Conservation (phyloP, 2,329 filamentous ascomycete genomes). For the Fusarium bactridioides region DNA sequence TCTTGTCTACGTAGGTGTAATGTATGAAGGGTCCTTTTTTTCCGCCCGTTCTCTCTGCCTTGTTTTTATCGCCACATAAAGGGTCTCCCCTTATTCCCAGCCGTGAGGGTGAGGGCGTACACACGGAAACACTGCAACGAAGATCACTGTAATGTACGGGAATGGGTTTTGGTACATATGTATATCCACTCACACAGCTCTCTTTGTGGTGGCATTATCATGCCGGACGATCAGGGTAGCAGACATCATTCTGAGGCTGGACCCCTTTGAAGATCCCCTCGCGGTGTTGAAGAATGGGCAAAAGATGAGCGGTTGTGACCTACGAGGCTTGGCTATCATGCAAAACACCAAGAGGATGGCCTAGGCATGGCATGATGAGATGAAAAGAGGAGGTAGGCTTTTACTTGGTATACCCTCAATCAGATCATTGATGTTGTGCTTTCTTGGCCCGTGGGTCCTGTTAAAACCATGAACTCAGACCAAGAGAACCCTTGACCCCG, state of each 20-base stretch:
- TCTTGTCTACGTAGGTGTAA: background rate
- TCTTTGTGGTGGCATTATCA: slow-evolving; percentile 16
- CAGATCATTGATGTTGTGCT: slow-evolving; percentile 23
- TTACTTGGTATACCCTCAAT: slow-evolving; percentile 23
- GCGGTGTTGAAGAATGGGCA: background rate
- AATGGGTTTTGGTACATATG: background rate
- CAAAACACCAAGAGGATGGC: slow-evolving; percentile 18
- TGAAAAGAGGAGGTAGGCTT: background rate
- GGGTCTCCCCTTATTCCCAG: background rate
- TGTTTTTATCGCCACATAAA: slow-evolving; percentile 21
- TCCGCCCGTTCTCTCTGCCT: background rate
- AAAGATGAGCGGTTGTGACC: background rate
- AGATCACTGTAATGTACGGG: slow-evolving; percentile 6
- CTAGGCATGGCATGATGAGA: slow-evolving; percentile 14
- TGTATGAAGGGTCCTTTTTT: slow-evolving; percentile 31
- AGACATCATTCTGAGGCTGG: slow-evolving; percentile 13
- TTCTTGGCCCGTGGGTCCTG: slow-evolving; percentile 12
- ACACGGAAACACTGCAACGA: slow-evolving; percentile 11
- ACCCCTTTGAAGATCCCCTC: slow-evolving; percentile 19
- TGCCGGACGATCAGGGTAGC: slow-evolving; percentile 28
- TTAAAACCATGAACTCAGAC: background rate
- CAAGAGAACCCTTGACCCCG: slow-evolving; percentile 10
- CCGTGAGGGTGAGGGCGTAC: slow-evolving; percentile 17
- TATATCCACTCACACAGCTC: slow-evolving; percentile 11
- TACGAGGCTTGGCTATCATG: slow-evolving; percentile 17